Evolutionary conservation across 23 red algal genomes (phyloP).

Genomic region (Gracilaria caudata): DNA sequence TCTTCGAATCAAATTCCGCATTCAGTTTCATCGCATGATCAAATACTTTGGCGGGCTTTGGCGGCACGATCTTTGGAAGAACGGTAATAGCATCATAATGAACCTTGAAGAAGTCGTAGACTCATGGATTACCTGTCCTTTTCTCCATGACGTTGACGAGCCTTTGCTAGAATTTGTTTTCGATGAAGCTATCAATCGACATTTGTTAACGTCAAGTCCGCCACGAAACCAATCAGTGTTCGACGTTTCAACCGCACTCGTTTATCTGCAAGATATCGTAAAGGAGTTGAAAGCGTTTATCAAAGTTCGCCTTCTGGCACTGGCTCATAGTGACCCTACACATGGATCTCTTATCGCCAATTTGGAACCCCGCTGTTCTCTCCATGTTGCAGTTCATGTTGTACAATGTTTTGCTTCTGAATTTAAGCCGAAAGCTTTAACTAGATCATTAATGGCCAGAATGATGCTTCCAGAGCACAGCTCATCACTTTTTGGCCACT

Average conservation of each 20-base stretch:
- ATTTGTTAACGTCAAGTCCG: constrained; percentile 57
- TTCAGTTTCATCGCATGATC: constrained; percentile 55
- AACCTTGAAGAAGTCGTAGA: constrained; percentile 29
- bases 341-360: not conserved
- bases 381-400: constrained; percentile 56
- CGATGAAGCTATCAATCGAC: constrained; percentile 62
- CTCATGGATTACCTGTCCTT: constrained; percentile 29
- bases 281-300: constrained; percentile 42
- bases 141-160: constrained; percentile 17
- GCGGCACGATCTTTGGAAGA: constrained; percentile 3
- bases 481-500: constrained; percentile 34
- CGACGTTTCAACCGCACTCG: constrained; percentile 29
- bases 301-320: constrained; percentile 5
- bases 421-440: constrained; percentile 45
- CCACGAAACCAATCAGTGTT: constrained; percentile 55
- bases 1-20: constrained; percentile 36
- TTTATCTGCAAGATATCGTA: constrained; percentile 42
- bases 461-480: constrained; percentile 54
- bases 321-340: not conserved
- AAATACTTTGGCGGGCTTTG: constrained; percentile 42
- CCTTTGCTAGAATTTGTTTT: constrained; percentile 37
- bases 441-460: constrained; percentile 53
- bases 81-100: not conserved
- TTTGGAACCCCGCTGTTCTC: constrained; percentile 24
- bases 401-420: constrained; percentile 37